Evolutionary conservation across 202 grass and related monocot genomes (phyloP), one percentile per base, ranked within the genome.

Genomic region (Cymbopogon flexuosus): DNA sequence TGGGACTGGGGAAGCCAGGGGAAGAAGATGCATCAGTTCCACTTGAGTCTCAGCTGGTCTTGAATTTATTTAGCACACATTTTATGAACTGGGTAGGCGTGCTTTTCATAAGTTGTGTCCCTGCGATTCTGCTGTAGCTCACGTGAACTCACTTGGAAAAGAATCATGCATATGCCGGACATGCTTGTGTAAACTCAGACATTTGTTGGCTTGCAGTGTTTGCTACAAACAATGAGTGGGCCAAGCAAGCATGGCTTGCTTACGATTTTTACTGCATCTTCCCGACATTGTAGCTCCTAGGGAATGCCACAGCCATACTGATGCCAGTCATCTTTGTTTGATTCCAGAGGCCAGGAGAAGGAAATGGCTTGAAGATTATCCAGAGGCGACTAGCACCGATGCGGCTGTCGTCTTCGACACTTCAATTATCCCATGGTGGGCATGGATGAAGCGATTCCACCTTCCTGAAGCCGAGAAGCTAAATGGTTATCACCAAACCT

Each of bases 391-490:
- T 19, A 68, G 19, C 43, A 90, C 65, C 1, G 89, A 97, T 4
- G 81, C 84, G 1, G 82, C 80, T 0, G 66, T 94, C 47, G 81
- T 90, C 52, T 94, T 97, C 24, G 87, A 97, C 64, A 94, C 94
- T 45, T 97, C 91, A 10, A 63, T 94, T 13, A 86, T 97, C 39
- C 94, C 94, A 5, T 97, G 94, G 94, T 94, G 89, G 89, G 91
- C 94, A 23, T 97, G 94, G 94, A 82, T 92, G 65, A 94, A 92
- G 69, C 72, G 91, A 21, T 97, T 94, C 80, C 94, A 97, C 79
- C 89, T 97, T 29, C 94, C 94, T 29, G 94, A 97, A 85, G 94
- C 94, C 3, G 94, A 97, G 87, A 89, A 87, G 83, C 81, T 97
- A 61, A 97, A 97, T 84, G 94, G 94, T 97, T 68, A 58, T 75